Conservation (phyloP, 768 basidiomycete genomes). For the Tylopilus sp. region DNA sequence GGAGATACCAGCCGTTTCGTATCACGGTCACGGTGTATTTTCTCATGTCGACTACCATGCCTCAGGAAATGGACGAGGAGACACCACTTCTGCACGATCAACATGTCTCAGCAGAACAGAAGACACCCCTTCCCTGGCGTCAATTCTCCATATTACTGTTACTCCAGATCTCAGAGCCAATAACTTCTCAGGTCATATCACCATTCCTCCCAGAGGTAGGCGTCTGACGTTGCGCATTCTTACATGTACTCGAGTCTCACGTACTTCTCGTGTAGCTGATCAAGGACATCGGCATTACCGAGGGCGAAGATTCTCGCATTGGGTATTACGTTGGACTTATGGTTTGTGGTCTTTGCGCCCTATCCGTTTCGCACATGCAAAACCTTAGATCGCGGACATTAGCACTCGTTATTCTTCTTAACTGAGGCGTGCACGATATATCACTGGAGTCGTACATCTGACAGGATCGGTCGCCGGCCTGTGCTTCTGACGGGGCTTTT, state of each 20-base stretch:
- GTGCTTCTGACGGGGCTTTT: constrained; percentile 44
- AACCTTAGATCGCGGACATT: background rate
- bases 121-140: constrained; percentile 61
- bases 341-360: constrained; percentile 28
- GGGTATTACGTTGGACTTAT: constrained; percentile 36
- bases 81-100: constrained; percentile 47
- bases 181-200: constrained; percentile 70
- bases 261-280: too few relatives aligned
- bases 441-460: constrained; percentile 50
- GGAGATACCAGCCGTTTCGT: too few relatives aligned
- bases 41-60: constrained; percentile 1
- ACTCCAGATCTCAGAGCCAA: constrained; percentile 70
- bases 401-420: constrained; percentile 50
- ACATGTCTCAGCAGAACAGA: constrained; percentile 11
- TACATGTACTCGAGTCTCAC: background rate
- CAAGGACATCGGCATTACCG: too few relatives aligned
- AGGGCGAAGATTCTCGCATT: too few relatives aligned
- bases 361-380: background rate
- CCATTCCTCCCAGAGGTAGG: constrained; percentile 66
- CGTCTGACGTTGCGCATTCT: background rate
- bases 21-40: too few relatives aligned
- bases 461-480: constrained; percentile 47
- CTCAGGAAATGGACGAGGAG: constrained; percentile 47
- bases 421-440: constrained; percentile 46
- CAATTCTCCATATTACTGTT: constrained; percentile 68